Conservation (phyloP, 176 grass and related monocot genomes). For the Bolboschoenus planiculmis region DNA sequence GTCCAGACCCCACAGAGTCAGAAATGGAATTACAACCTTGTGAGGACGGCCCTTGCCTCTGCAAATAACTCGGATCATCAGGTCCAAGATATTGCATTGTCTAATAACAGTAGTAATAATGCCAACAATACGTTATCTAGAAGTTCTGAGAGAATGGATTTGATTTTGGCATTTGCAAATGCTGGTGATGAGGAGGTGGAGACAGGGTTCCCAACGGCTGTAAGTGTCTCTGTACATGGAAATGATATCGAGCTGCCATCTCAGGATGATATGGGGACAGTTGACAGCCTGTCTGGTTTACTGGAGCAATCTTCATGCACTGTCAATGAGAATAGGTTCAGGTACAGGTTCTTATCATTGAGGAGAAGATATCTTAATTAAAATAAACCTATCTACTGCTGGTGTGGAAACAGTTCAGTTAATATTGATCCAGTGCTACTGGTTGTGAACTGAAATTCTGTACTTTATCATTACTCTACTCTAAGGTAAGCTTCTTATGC, state of each 20-base stretch:
- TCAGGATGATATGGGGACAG: conserved; percentile 11
- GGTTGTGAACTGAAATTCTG: neutral
- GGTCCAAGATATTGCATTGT: conserved; percentile 24
- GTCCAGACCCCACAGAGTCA: conserved; percentile 35
- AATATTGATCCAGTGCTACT: neutral
- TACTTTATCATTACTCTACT: neutral
- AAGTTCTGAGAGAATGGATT: conserved; percentile 36
- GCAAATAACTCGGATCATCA: conserved; percentile 34
- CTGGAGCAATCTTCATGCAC: conserved; percentile 31
- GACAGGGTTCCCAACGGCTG: conserved; percentile 39
- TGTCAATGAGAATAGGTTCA: conserved; percentile 69
- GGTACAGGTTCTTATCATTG: conserved; percentile 31
- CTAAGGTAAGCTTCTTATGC: neutral
- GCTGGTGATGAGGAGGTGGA: conserved; percentile 29
- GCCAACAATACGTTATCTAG: neutral
- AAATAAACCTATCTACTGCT: neutral
- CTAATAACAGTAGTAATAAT: conserved; percentile 30
- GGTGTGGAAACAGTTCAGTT: neutral
- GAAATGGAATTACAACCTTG: conserved; percentile 44
- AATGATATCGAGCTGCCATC: conserved; percentile 35
- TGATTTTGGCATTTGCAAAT: conserved; percentile 56
- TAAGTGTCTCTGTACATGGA: conserved; percentile 55
- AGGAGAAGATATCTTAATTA: conserved; percentile 2
- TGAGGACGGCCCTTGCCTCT: conserved; percentile 57
- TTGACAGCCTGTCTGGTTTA: conserved; percentile 22